These are phyloP conservation scores for Dittrichia graveolens DNA, from an alignment of 129 eudicot genomes.

Conservation along the genomic window DNA sequence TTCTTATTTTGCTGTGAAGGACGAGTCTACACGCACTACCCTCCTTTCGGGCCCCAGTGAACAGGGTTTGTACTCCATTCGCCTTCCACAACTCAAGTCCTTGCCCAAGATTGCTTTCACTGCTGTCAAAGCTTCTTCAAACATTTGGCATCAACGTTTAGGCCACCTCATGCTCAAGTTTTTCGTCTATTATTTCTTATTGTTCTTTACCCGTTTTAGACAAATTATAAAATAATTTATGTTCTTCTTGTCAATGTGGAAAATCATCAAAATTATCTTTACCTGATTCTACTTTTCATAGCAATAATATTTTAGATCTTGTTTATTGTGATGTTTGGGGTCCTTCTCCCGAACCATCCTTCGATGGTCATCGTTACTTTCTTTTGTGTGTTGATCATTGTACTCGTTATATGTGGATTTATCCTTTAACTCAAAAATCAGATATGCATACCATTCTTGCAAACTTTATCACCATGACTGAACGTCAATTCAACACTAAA, in stretches of 20 bases:
- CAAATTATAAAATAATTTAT: conserved; percentile 8
- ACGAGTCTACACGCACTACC: not conserved
- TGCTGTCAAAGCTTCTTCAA: conserved; percentile 5
- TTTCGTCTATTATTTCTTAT: too few species aligned
- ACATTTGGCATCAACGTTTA: not conserved
- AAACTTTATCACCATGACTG: not conserved
- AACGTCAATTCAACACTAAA: not conserved
- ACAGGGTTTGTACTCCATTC: not conserved
- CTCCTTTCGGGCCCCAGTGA: not conserved
- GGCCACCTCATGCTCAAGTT: too few species aligned
- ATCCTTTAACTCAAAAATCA: not conserved
- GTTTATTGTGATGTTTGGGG: conserved; percentile 15
- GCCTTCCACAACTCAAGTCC: conserved; percentile 7
- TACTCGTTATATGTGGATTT: not conserved
- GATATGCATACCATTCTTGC: not conserved
- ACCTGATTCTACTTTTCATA: conserved; percentile 9
- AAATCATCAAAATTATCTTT: not conserved
- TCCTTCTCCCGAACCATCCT: too few species aligned
- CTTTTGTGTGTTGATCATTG: too few species aligned
- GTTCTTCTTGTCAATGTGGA: conserved; percentile 21
- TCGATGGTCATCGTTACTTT: too few species aligned
- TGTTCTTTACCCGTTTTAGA: not conserved
- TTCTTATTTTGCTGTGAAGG: too few species aligned
- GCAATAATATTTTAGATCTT: conserved; percentile 7
- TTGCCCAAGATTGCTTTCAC: conserved; percentile 2